phyloP scores from a whole-genome alignment of 208 protist genomes.

The Crithidia sp. region DNA sequence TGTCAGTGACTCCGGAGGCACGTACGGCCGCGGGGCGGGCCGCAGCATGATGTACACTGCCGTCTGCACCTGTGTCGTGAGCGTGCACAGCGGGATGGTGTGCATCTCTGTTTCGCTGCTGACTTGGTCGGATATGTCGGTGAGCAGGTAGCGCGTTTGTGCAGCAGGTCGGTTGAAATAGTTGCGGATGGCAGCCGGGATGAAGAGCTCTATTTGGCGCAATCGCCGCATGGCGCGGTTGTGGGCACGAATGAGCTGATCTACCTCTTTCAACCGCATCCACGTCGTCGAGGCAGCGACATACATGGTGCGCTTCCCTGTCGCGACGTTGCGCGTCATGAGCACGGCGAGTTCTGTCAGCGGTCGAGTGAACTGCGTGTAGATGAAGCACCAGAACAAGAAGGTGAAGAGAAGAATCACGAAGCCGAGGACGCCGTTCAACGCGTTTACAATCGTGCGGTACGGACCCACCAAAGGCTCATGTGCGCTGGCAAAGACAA shows the following conservation, averaged over 20 bases:
- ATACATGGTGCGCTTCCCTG: not conserved
- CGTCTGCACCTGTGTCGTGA: too few relatives aligned
- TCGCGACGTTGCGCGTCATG: too few relatives aligned
- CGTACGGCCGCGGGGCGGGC: too few relatives aligned
- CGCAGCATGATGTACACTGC: too few relatives aligned
- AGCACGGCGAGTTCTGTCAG: not conserved
- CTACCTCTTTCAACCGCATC: not conserved
- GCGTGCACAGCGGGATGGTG: too few relatives aligned
- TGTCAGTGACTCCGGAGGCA: not conserved
- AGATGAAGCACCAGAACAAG: constrained; percentile 6
- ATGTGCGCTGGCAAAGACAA: constrained; percentile 2
- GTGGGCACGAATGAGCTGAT: constrained; percentile 16
- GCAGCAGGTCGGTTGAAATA: not conserved
- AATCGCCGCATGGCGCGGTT: constrained; percentile 25
- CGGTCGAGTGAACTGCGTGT: not conserved
- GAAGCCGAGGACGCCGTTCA: not conserved
- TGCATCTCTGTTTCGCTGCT: too few relatives aligned
- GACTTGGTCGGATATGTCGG: not conserved
- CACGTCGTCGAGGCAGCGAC: too few relatives aligned
- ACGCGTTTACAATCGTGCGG: not conserved
- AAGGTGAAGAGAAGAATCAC: not conserved
- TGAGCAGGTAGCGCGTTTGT: not conserved
- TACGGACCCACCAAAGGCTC: not conserved
- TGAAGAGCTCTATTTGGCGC: constrained; percentile 23
- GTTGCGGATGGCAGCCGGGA: not conserved